Conservation (phyloP, 257 asterid genomes). For the Ajuga chamaepitys region DNA sequence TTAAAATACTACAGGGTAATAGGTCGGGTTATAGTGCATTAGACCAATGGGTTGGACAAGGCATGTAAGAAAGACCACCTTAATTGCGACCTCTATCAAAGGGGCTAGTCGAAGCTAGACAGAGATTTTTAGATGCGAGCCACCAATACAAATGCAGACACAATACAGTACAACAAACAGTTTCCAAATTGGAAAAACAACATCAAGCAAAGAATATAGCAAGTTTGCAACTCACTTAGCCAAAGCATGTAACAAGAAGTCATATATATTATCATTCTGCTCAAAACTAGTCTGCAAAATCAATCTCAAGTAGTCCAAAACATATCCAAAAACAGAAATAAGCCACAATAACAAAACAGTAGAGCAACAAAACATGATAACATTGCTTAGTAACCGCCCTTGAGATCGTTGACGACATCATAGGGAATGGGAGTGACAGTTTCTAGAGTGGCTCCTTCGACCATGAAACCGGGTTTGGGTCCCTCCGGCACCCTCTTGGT, state of each 20-base stretch:
- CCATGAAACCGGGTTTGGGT: slow-evolving; percentile 91
- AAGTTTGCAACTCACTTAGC: neutral
- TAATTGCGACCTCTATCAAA: no score
- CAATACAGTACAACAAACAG: no score
- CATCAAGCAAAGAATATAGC: neutral
- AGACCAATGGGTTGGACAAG: no score
- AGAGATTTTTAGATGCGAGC: no score
- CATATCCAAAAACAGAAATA: neutral
- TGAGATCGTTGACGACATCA: slow-evolving; percentile 89
- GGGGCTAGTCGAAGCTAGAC: no score
- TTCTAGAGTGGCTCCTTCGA: slow-evolving; percentile 66
- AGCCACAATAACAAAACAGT: slow-evolving; percentile 4
- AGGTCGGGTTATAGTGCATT: no score
- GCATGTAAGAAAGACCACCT: no score
- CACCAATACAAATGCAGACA: no score
- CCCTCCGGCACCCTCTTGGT: slow-evolving; percentile 82
- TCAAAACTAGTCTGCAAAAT: slow-evolving; percentile 11
- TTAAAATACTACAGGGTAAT: no score
- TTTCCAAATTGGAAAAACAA: no score
- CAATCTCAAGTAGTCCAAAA: slow-evolving; percentile 14
- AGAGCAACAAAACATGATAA: neutral
- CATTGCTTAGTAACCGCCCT: slow-evolving; percentile 63
- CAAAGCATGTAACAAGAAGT: neutral
- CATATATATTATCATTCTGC: slow-evolving; percentile 2
- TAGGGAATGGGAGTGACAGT: slow-evolving; percentile 90